Evolutionary conservation across 495 filamentous ascomycete genomes (phyloP).

Genomic region (Podospora pseudoanserina): DNA sequence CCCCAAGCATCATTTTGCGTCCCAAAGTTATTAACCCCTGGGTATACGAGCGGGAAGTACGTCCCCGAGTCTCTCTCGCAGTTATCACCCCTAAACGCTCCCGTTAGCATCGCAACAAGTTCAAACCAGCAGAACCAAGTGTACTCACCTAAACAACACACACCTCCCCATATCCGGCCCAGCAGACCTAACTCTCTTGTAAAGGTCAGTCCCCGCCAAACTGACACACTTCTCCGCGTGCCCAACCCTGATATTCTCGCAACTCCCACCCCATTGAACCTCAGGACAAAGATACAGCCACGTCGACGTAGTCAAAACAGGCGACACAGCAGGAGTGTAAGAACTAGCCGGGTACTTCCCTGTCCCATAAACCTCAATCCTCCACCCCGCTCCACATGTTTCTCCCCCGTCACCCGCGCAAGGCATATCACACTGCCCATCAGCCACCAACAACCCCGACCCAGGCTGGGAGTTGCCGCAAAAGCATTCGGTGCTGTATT

Average conservation of each 20-base stretch:
- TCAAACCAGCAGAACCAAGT: neutral
- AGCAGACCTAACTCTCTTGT: neutral
- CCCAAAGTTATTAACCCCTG: neutral
- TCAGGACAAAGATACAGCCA: neutral
- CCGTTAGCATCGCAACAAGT: neutral
- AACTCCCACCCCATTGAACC: neutral
- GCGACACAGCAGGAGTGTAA: neutral
- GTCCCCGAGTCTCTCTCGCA: neutral
- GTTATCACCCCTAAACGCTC: neutral
- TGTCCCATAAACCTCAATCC: neutral
- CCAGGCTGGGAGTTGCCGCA: constrained; percentile 9
- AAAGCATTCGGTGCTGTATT: constrained; percentile 17
- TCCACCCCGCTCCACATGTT: constrained; percentile 11
- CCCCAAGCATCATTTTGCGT: neutral
- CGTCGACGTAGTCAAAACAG: neutral
- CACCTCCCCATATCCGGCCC: neutral
- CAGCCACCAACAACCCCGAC: neutral
- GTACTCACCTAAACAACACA: neutral
- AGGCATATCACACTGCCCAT: constrained; percentile 8
- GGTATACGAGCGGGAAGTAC: neutral
- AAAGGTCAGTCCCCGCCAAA: neutral
- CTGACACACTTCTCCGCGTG: neutral
- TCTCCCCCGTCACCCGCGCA: constrained; percentile 11
- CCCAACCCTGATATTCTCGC: neutral
- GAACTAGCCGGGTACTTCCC: neutral